Percentiles rank a stretch among this genome's conserved stretches.
phyloP scores from a whole-genome alignment of 805 yeast genomes.

The Jamesozyma jinghongensis region DNA sequence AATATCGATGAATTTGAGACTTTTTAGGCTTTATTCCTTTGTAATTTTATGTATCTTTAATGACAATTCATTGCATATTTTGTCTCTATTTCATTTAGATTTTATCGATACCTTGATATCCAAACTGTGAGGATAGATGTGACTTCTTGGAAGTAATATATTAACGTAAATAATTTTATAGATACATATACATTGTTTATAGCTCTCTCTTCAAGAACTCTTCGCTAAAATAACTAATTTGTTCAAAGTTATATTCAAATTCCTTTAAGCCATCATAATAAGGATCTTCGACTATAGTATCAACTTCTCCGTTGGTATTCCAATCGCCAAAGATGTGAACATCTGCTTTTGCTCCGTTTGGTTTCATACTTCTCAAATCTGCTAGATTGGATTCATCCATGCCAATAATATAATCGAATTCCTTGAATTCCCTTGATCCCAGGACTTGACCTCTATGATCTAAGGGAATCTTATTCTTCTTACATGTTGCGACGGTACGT shows the following conservation, averaged over 20 bases:
- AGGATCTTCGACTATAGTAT: constrained; percentile 72
- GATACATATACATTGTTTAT: not conserved
- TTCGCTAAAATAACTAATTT: constrained; percentile 65
- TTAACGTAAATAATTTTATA: no score
- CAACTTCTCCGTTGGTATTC: constrained; percentile 43
- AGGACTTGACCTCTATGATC: constrained; percentile 70
- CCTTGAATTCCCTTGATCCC: constrained; percentile 37
- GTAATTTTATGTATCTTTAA: no score
- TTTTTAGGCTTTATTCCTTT: constrained; percentile 3
- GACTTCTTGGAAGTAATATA: no score
- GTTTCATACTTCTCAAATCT: constrained; percentile 44
- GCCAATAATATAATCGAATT: constrained; percentile 60
- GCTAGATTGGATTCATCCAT: constrained; percentile 58
- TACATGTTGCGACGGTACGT: constrained; percentile 61
- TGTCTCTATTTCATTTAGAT: no score
- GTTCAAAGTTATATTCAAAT: constrained; percentile 70
- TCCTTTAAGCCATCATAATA: constrained; percentile 85
- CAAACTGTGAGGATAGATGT: no score
- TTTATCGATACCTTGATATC: no score
- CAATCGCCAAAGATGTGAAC: constrained; percentile 76
- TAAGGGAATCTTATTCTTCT: constrained; percentile 62
- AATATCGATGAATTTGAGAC: constrained; percentile 44
- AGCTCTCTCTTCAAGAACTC: constrained; percentile 50
- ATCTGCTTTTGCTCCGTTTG: constrained; percentile 33
- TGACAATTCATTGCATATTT: no score